A percentile compares a stretch with the other conserved stretches of the same genome.
phyloP scores from a whole-genome alignment of 768 basidiomycete species.

The Gyrodon lividus region DNA sequence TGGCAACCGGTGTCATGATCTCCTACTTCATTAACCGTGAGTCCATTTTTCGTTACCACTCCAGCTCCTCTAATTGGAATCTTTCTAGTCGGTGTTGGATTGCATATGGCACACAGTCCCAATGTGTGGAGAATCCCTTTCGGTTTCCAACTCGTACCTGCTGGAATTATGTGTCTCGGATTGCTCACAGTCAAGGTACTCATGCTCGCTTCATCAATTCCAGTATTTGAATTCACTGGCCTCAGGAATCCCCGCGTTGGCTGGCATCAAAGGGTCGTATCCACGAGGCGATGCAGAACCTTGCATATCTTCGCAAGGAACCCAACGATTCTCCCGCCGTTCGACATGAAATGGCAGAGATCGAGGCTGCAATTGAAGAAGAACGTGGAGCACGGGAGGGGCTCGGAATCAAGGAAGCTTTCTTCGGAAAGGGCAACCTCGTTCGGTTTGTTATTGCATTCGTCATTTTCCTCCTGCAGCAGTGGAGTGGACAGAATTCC shows the following conservation, averaged over 20 bases:
- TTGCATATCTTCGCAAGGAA: constrained; percentile 62
- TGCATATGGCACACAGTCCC: constrained; percentile 47
- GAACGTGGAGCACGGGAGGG: constrained; percentile 66
- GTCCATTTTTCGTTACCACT: constrained; percentile 25
- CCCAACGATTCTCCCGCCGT: constrained; percentile 42
- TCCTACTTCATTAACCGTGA: constrained; percentile 79
- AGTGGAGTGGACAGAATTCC: constrained; percentile 84
- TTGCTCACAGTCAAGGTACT: constrained; percentile 61
- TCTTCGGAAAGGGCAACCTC: constrained; percentile 79
- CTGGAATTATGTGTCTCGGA: constrained; percentile 67
- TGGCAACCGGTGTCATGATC: constrained; percentile 79
- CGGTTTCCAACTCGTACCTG: constrained; percentile 72
- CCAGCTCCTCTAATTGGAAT: constrained; percentile 1
- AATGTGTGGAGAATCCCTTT: constrained; percentile 72
- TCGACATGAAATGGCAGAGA: constrained; percentile 70
- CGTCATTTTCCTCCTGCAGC: constrained; percentile 75
- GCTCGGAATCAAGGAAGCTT: constrained; percentile 66
- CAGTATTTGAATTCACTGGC: constrained; percentile 18
- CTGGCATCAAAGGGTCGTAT: constrained; percentile 61
- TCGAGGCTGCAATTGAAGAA: constrained; percentile 75
- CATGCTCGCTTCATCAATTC: neutral
- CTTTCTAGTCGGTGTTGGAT: constrained; percentile 53
- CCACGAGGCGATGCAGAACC: constrained; percentile 53
- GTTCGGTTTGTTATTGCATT: constrained; percentile 85
- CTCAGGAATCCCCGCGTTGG: constrained; percentile 74